A percentile compares a stretch with the other conserved stretches of the same genome.
Conservation (phyloP, 768 basidiomycete species). For the Boletus sp. region DNA sequence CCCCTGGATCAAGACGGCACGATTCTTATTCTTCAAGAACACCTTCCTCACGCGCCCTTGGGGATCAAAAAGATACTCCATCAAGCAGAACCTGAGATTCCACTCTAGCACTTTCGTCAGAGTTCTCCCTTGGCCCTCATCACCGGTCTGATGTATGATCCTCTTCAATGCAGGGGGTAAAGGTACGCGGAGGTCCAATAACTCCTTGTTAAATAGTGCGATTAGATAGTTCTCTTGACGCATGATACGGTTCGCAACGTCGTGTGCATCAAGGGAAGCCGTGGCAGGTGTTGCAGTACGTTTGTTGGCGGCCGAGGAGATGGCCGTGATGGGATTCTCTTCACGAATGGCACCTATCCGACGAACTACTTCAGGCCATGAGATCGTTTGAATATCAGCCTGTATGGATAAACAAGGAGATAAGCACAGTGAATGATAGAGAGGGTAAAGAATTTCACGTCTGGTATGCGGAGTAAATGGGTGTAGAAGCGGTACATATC, state of each 20-base stretch:
- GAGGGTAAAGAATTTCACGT: constrained; percentile 51
- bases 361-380: constrained; percentile 93
- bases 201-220: constrained; percentile 94
- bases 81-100: constrained; percentile 94
- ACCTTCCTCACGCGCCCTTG: constrained; percentile 87
- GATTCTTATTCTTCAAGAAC: constrained; percentile 84
- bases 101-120: constrained; percentile 92
- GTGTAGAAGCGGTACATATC: constrained; percentile 98
- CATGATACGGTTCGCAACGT: constrained; percentile 96
- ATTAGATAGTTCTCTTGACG: constrained; percentile 98
- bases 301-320: constrained; percentile 59
- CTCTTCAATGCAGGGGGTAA: constrained; percentile 59
- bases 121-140: constrained; percentile 68
- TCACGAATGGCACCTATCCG: constrained; percentile 88
- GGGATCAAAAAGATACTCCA: constrained; percentile 93
- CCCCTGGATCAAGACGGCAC: constrained; percentile 79
- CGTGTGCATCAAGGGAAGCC: constrained; percentile 94
- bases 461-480: constrained; percentile 88
- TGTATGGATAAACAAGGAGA: constrained; percentile 34
- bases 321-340: constrained; percentile 88
- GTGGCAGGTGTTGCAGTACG: constrained; percentile 61
- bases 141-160: constrained; percentile 44
- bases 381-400: constrained; percentile 97
- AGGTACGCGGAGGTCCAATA: constrained; percentile 85
- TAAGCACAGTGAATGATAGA: constrained; percentile 9